Conservation (phyloP, 1,284 basidiomycete genomes). For the Leccinum griseonigrum region DNA sequence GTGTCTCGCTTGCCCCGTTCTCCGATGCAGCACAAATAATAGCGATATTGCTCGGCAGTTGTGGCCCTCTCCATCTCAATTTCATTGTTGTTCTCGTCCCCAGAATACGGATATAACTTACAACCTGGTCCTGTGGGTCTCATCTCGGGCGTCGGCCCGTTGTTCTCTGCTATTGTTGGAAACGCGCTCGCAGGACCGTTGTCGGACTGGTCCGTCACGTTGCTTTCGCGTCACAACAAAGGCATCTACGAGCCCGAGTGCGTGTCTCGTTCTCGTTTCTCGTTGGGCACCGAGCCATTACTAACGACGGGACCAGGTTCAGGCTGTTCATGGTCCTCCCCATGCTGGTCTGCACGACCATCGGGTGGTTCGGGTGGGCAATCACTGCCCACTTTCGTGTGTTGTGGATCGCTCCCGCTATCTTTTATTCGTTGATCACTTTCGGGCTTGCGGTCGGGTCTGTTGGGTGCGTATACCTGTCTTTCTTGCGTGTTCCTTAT, state of each 20-base stretch:
- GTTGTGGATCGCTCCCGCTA: background rate
- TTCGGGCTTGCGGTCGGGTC: background rate
- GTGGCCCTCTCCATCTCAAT: background rate
- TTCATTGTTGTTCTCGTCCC: background rate
- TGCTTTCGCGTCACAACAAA: background rate
- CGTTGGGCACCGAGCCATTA: background rate
- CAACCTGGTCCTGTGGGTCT: background rate
- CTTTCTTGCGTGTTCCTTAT: background rate
- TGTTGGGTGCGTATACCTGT: background rate
- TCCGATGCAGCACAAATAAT: background rate
- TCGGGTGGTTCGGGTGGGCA: conserved; percentile 1
- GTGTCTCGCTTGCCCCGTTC: background rate
- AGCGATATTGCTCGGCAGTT: background rate
- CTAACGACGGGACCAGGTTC: background rate
- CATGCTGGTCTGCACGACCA: background rate
- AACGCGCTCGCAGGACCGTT: background rate
- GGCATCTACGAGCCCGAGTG: conserved; percentile 1
- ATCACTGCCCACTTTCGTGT: background rate
- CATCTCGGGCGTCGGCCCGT: background rate
- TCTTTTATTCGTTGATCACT: background rate
- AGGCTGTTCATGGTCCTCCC: conserved; percentile 1
- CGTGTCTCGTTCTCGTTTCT: background rate
- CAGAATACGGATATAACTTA: background rate
- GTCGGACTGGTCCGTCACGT: background rate
- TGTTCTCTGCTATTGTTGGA: background rate